These are phyloP conservation scores for Chrysophaeum taylorii DNA, from an alignment of 352 stramenopile genomes.

Conservation along the genomic window DNA sequence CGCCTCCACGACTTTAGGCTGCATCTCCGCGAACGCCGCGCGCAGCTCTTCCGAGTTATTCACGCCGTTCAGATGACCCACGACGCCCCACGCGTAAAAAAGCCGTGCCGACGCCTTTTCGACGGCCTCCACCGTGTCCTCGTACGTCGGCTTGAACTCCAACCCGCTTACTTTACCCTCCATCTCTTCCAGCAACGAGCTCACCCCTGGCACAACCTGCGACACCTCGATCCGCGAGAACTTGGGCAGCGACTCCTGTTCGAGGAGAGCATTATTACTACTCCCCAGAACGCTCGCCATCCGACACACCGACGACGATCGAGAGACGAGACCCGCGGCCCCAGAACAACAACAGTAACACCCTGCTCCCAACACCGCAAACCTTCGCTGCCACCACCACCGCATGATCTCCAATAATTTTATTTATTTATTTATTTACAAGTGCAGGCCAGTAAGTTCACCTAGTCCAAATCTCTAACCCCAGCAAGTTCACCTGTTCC, in stretches of 20 bases:
- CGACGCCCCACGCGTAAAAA: constrained; percentile 81
- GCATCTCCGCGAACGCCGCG: constrained; percentile 77
- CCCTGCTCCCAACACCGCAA: too few relatives aligned
- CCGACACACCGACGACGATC: too few relatives aligned
- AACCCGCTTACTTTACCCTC: too few relatives aligned
- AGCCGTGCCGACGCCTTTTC: constrained; percentile 80
- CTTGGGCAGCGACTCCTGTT: constrained; percentile 45
- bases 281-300: too few relatives aligned
- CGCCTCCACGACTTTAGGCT: constrained; percentile 77
- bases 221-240: constrained; percentile 49
- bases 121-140: constrained; percentile 72
- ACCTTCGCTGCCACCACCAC: too few relatives aligned
- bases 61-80: constrained; percentile 90
- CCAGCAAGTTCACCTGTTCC: too few relatives aligned
- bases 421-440: too few relatives aligned
- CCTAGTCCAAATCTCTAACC: too few relatives aligned
- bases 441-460: too few relatives aligned
- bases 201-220: constrained; percentile 52
- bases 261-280: constrained; percentile 46
- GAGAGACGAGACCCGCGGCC: too few relatives aligned
- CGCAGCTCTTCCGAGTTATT: constrained; percentile 86
- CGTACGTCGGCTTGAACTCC: constrained; percentile 57
- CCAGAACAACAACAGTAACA: too few relatives aligned
- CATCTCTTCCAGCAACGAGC: constrained; percentile 40
- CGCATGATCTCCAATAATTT: too few relatives aligned